Conservation (phyloP, 2,329 filamentous ascomycete species). For the Helotiales sp. region DNA sequence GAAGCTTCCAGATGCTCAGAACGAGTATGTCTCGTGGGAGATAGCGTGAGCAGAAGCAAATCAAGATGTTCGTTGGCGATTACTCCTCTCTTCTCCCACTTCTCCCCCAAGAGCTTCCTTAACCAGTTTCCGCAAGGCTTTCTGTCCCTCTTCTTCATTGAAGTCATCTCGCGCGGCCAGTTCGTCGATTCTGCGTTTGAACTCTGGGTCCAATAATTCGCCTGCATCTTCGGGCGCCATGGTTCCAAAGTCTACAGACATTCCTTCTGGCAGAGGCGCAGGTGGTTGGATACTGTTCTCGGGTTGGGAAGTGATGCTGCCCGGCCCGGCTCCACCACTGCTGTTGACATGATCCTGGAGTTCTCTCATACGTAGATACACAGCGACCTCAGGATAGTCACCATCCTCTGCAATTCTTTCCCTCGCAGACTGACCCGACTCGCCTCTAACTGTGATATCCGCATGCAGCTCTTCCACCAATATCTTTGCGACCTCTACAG, state of each 20-base stretch:
- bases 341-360: slow-evolving; percentile 40
- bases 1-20: slow-evolving; percentile 53
- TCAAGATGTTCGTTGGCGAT: slow-evolving; percentile 66
- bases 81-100: slow-evolving; percentile 67
- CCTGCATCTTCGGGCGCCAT: slow-evolving; percentile 67
- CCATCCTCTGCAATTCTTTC: slow-evolving; percentile 81
- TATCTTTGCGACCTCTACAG: slow-evolving; percentile 74
- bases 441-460: slow-evolving; percentile 67
- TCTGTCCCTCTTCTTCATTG: slow-evolving; percentile 78
- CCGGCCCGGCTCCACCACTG: slow-evolving; percentile 36
- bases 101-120: slow-evolving; percentile 78
- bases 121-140: slow-evolving; percentile 76
- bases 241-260: slow-evolving; percentile 78
- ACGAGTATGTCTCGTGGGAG: slow-evolving; percentile 67
- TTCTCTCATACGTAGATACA: slow-evolving; percentile 62
- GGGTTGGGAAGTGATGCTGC: slow-evolving; percentile 39
- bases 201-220: slow-evolving; percentile 78
- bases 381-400: slow-evolving; percentile 76
- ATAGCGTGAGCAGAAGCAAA: slow-evolving; percentile 41
- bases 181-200: slow-evolving; percentile 86
- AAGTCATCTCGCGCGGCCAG: slow-evolving; percentile 85
- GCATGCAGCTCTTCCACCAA: slow-evolving; percentile 83
- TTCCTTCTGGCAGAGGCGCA: slow-evolving; percentile 73
- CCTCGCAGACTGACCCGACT: slow-evolving; percentile 77
- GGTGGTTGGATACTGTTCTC: slow-evolving; percentile 44